A percentile compares a stretch with the other conserved stretches of the same genome.
phyloP scores from a whole-genome alignment of 75 land plant species.

The Selaginella tamariscina region DNA sequence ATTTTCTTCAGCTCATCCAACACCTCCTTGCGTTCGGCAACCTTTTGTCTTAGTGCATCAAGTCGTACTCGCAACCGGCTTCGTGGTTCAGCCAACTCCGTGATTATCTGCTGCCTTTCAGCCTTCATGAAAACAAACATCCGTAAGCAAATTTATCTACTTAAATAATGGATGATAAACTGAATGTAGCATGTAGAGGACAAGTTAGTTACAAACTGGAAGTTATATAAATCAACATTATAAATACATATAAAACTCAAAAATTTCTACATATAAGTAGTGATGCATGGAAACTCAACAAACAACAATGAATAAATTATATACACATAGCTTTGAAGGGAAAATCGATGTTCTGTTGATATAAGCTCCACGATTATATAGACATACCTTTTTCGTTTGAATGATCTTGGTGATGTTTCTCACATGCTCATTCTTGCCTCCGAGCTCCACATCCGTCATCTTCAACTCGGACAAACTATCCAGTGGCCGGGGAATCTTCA shows the following conservation, averaged over 20 bases:
- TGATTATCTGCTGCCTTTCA: neutral
- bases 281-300: no score
- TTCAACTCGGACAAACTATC: constrained; percentile 33
- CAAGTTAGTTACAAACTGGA: no score
- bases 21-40: neutral
- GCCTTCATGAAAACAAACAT: neutral
- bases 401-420: constrained; percentile 32
- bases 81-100: neutral
- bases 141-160: no score
- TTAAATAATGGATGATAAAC: no score
- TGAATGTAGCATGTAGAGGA: no score
- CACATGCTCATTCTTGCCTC: constrained; percentile 39
- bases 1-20: neutral
- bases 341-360: no score
- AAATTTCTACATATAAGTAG: no score
- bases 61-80: neutral
- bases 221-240: no score
- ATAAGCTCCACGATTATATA: no score
- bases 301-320: no score
- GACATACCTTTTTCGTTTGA: constrained; percentile 37
- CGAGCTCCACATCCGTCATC: constrained; percentile 31
- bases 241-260: no score
- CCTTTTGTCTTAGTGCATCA: neutral
- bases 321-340: no score
- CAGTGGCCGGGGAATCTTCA: constrained; percentile 44